Base-by-base conservation (phyloP, 2,329 filamentous ascomycete genomes). In the Aspergillus fijiensis region DNA sequence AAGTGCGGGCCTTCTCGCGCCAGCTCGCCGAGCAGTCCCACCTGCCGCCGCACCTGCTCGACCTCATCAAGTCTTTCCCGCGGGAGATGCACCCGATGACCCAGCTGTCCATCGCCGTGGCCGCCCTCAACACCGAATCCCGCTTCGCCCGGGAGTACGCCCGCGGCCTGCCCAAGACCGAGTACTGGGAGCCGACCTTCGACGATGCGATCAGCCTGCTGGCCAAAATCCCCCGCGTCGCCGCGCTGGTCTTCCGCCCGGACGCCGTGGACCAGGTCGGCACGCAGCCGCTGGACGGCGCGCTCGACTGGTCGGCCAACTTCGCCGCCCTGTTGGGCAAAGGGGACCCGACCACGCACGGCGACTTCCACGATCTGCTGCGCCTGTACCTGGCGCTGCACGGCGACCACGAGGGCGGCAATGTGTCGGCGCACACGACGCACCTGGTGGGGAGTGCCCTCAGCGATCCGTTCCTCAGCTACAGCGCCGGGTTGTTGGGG, bases 171-270 rank as follows among this genome's bases (percentile, higher is more conserved):
- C 90, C 88, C 84, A 99, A 98, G 84, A 91, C 92, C 56, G 92
- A 97, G 69, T 98, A 98, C 86, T 99, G 95, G 95, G 95, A 98
- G 81, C 92, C 94, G 14, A 96, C 92, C 49, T 98, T 96, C 74
- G 94, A 98, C 75, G 95, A 99, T 81, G 88, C 86, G 76, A 96
- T 99, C 77, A 91, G 89, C 51, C 85, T 99, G 63, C 85, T 99
- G 59, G 95, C 94, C 64, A 99, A 99, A 84, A 88, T 99, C 57
- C 95, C 95, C 64, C 96, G 92, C 63, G 93, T 99, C 68, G 95
- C 95, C 29, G 95, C 95, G 60, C 96, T 96, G 79, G 97, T 99
- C 73, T 97, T 99, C 84, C 92, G 96, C 83, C 92, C 65, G 91
- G 95, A 85, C 82, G 86, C 74, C 79, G 83, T 69, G 87, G 93